Evolutionary conservation across 2,329 filamentous ascomycete species (phyloP).

Genomic region (Trematosphaeria pertusa): DNA sequence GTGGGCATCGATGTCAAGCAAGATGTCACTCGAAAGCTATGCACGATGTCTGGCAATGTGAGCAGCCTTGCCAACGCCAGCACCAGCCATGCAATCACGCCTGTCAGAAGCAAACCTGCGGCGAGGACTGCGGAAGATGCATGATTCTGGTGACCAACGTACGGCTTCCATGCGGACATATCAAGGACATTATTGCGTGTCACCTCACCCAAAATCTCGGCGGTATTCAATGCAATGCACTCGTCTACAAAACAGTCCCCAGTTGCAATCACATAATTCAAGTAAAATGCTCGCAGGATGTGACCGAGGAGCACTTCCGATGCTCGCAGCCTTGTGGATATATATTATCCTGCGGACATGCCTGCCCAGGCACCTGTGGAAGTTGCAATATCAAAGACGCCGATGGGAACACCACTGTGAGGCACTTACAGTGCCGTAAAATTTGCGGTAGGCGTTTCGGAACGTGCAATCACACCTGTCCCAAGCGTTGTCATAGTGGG

Average conservation of each 20-base stretch:
- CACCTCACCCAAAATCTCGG: conserved; percentile 50
- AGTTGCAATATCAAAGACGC: conserved; percentile 54
- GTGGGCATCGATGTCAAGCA: conserved; percentile 37
- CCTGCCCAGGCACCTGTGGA: conserved; percentile 58
- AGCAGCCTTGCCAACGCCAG: conserved; percentile 31
- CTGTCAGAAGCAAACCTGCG: conserved; percentile 37
- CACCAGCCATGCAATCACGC: conserved; percentile 33
- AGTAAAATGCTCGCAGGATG: conserved; percentile 59
- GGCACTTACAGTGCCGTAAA: conserved; percentile 28
- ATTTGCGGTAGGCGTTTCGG: conserved; percentile 33
- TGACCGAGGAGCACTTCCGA: conserved; percentile 48
- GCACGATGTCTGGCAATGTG: conserved; percentile 34
- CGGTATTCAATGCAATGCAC: conserved; percentile 57
- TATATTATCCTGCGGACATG: conserved; percentile 64
- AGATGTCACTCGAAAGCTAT: conserved; percentile 41
- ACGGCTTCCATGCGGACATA: conserved; percentile 37
- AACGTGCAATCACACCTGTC: conserved; percentile 41
- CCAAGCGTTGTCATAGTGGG: conserved; percentile 31
- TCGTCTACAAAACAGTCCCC: conserved; percentile 58
- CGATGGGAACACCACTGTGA: conserved; percentile 10
- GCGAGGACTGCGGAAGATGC: conserved; percentile 36
- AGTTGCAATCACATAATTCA: conserved; percentile 63
- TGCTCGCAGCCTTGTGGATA: conserved; percentile 60
- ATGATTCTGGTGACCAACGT: conserved; percentile 25
- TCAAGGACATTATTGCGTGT: conserved; percentile 24